These are phyloP conservation scores for Mucor piriformis DNA, from an alignment of 371 early-diverging fungal species.

Conservation along the genomic window DNA sequence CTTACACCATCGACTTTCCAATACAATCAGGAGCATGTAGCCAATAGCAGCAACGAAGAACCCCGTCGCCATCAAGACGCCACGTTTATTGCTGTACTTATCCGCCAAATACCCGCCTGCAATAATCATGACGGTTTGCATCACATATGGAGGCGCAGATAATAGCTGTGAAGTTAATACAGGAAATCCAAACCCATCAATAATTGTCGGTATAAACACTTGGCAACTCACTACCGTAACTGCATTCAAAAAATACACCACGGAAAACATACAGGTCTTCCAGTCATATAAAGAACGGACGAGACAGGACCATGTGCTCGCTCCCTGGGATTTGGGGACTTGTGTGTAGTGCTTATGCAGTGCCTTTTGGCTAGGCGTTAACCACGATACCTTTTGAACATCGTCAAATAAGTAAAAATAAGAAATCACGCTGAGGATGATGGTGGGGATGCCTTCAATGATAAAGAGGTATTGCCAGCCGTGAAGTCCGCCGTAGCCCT, in stretches of 20 bases:
- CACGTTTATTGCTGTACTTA: conserved; percentile 27
- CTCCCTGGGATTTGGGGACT: not conserved
- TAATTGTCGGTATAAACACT: conserved; percentile 30
- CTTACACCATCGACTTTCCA: conserved; percentile 34
- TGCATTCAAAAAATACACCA: conserved; percentile 14
- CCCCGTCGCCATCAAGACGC: conserved; percentile 22
- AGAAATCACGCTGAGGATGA: conserved; percentile 34
- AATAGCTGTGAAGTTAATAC: conserved; percentile 39
- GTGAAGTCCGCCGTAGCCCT: conserved; percentile 35
- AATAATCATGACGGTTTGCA: conserved; percentile 17
- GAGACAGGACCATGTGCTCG: conserved; percentile 15
- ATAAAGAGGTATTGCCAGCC: conserved; percentile 54
- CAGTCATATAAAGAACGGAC: conserved; percentile 16
- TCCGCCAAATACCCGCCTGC: conserved; percentile 32
- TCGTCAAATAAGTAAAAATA: conserved; percentile 37
- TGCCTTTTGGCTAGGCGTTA: conserved; percentile 34
- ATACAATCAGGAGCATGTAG: conserved; percentile 21
- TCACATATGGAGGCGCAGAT: conserved; percentile 41
- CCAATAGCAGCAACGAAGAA: conserved; percentile 28
- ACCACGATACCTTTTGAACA: conserved; percentile 28
- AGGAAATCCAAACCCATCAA: conserved; percentile 45
- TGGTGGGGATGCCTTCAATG: conserved; percentile 42
- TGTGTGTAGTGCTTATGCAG: conserved; percentile 16
- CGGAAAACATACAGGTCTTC: conserved; percentile 29
- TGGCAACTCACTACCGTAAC: conserved; percentile 27